Evolutionary conservation across 371 early-diverging fungal genomes (phyloP).

Genomic region (Rhizopus stolonifer): DNA sequence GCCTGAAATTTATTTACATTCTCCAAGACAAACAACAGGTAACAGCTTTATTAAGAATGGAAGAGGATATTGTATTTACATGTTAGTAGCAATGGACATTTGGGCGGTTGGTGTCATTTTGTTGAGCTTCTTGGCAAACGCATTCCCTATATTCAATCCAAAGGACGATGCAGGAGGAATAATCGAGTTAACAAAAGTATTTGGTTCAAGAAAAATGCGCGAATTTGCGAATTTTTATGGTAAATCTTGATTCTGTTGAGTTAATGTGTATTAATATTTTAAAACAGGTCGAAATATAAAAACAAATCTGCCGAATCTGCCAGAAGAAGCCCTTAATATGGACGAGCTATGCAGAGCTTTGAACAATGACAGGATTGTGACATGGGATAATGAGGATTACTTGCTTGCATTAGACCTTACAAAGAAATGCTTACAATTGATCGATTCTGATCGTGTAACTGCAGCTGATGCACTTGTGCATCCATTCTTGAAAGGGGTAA

Average conservation of each 20-base stretch:
- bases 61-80: slow-evolving; percentile 6
- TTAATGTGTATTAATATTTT: not conserved
- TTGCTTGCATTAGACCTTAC: slow-evolving; percentile 47
- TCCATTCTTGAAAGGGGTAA: slow-evolving; percentile 39
- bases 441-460: slow-evolving; percentile 52
- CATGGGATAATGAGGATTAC: slow-evolving; percentile 32
- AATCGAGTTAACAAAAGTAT: slow-evolving; percentile 83
- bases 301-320: slow-evolving; percentile 59
- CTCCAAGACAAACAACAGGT: slow-evolving; percentile 79
- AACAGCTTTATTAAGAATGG: slow-evolving; percentile 8
- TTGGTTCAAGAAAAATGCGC: slow-evolving; percentile 81
- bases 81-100: slow-evolving; percentile 79
- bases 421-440: slow-evolving; percentile 40
- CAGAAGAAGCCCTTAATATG: slow-evolving; percentile 32
- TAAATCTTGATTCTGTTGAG: slow-evolving; percentile 9
- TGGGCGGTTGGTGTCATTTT: slow-evolving; percentile 96
- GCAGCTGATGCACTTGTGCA: slow-evolving; percentile 62
- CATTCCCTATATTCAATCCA: slow-evolving; percentile 92
- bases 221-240: slow-evolving; percentile 59
- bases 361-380: slow-evolving; percentile 4
- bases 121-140: slow-evolving; percentile 71
- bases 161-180: slow-evolving; percentile 84
- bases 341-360: slow-evolving; percentile 1
- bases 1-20: slow-evolving; percentile 93
- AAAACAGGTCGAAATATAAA: slow-evolving; percentile 45